These are phyloP conservation scores for Begonia peltatifolia DNA, from an alignment of 306 rosid genomes.

Conservation along the genomic window DNA sequence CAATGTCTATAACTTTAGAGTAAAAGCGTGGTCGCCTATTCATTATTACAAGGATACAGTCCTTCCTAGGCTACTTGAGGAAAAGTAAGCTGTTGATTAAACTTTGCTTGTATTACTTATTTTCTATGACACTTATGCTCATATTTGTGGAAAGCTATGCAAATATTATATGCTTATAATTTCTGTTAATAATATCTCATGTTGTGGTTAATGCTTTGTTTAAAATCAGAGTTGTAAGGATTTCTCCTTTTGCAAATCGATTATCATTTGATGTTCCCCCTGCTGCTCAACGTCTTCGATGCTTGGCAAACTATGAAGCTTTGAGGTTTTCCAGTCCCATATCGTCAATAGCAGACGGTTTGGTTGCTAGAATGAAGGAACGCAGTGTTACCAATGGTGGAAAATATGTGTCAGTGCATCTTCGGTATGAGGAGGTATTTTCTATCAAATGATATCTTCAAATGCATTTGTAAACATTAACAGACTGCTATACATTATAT, in stretches of 20 bases:
- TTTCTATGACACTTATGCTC: too few relatives aligned
- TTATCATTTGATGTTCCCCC: slow-evolving; percentile 91
- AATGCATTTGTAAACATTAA: slow-evolving; percentile 6
- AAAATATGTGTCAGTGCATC: slow-evolving; percentile 87
- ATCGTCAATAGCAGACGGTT: slow-evolving; percentile 49
- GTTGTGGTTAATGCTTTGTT: too few relatives aligned
- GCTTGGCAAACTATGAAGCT: slow-evolving; percentile 89
- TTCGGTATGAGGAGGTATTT: slow-evolving; percentile 95
- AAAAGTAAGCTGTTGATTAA: slow-evolving; percentile 56
- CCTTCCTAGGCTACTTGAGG: slow-evolving; percentile 90
- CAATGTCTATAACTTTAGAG: slow-evolving; percentile 89
- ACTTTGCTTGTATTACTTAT: neutral
- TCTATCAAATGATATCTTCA: slow-evolving; percentile 7
- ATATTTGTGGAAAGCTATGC: too few relatives aligned
- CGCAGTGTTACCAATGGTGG: slow-evolving; percentile 75
- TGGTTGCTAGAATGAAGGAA: slow-evolving; percentile 79
- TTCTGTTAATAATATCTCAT: too few relatives aligned
- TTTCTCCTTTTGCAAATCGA: slow-evolving; percentile 96
- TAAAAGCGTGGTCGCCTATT: slow-evolving; percentile 90
- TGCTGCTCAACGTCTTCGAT: slow-evolving; percentile 76
- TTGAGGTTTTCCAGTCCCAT: slow-evolving; percentile 64
- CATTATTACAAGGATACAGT: slow-evolving; percentile 66
- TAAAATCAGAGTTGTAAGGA: slow-evolving; percentile 68
- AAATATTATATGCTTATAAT: too few relatives aligned
- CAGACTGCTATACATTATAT: slow-evolving; percentile 12